Base-by-base conservation (phyloP, 768 basidiomycete species). In the Hemileccinum rubropunctum region DNA sequence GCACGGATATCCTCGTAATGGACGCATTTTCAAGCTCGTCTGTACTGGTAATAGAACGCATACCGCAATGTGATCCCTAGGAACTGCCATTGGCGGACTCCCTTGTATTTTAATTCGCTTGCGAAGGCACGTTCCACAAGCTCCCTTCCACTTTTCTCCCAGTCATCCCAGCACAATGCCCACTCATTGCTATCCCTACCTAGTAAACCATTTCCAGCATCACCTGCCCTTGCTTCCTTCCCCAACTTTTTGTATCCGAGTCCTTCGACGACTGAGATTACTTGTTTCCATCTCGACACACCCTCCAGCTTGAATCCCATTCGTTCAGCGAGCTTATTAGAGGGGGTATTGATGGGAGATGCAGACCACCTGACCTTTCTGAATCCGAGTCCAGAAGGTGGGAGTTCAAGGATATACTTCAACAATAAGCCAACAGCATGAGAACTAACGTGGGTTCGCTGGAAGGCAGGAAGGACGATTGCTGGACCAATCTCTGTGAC, bases 271-370 rank as follows among this genome's bases (percentile, higher is more conserved):
- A 3, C 39, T 43, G 67, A 64, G 10, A 76, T 17, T 7, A 73
- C 64, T 37, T 61, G 63, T 8, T 67, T 51, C 76, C 78, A 79
- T 47, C 72, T 64, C 46, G 67, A 12, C 3, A 66, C 39, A 0
- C 74, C 75, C 53, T 81, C 82, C 8, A 63, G 42, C 51, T 61
- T 68, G 59, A 81, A 76, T 2, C 80, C 77, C 68, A 82, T 68
- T 33, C 73, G 60, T 58, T 66, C 58, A 23, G 76, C 80, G 0
- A 73, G 64, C 2, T 57, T 42, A 15, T 67, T 65, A 1, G 74
- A 76, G 8, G 71, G 47, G 2, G 27, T 15, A 48, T 82, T 80
- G 34, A 53, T 20, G 3, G 62, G 50, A 26, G 72, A 68, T 15
- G 76, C 67, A 12, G 56, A 58, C 74, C 76, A 82, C 50, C 67